Evolutionary conservation across 176 grass and related monocot genomes (phyloP).

Genomic region (Metroxylon sagu): DNA sequence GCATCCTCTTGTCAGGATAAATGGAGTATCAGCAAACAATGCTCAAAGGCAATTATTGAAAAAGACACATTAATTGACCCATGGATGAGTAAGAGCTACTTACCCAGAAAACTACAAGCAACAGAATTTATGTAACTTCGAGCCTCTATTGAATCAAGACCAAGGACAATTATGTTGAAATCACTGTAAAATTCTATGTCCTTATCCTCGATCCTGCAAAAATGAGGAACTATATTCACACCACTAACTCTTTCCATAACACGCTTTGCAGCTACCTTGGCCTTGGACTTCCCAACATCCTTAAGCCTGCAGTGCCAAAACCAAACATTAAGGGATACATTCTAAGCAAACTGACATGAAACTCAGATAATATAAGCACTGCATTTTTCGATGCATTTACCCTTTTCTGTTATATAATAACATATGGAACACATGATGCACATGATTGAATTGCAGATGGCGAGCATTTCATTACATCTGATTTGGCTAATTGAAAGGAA

Average conservation of each 20-base stretch:
- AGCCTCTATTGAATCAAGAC: slow-evolving; percentile 98
- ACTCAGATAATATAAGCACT: too few species aligned
- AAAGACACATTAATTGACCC: neutral
- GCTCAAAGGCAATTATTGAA: too few species aligned
- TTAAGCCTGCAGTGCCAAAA: slow-evolving; percentile 41
- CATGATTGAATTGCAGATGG: too few species aligned
- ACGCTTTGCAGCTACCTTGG: slow-evolving; percentile 84
- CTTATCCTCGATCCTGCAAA: slow-evolving; percentile 99
- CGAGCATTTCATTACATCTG: too few species aligned
- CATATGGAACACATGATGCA: too few species aligned
- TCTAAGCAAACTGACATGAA: neutral
- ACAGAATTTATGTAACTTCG: slow-evolving; percentile 95
- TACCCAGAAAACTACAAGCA: slow-evolving; percentile 96
- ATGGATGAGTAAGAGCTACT: slow-evolving; percentile 16
- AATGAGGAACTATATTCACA: slow-evolving; percentile 86
- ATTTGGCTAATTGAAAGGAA: too few species aligned
- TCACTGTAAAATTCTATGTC: slow-evolving; percentile 78
- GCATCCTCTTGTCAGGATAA: too few species aligned
- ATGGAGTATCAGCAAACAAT: too few species aligned
- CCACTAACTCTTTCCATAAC: slow-evolving; percentile 93
- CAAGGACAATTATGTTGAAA: slow-evolving; percentile 95
- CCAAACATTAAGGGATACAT: neutral
- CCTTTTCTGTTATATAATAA: too few species aligned
- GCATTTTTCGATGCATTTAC: too few species aligned
- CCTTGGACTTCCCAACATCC: slow-evolving; percentile 96